Evolutionary conservation across 2,329 filamentous ascomycete species (phyloP), one percentile per base, ranked within the genome.

Genomic region (Seiridium unicorne): DNA sequence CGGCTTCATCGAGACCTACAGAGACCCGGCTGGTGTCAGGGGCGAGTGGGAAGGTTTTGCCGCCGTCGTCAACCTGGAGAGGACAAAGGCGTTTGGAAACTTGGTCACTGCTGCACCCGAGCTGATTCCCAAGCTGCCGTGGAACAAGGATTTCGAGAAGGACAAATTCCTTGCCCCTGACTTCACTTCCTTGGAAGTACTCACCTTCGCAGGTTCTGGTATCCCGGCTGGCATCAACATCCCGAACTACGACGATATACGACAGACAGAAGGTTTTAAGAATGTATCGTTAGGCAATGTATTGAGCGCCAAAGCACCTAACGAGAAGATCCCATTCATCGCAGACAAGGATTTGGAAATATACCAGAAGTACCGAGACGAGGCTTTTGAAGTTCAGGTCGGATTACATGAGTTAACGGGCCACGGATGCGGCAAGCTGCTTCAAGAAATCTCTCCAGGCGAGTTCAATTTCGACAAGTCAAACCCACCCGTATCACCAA

Each of bases 261-360:
- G 92, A 63, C 91, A 96, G 71, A 89, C 85, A 4, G 87, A 92
- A 62, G 92, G 92, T 3, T 96, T 96, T 85, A 96, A 96, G 79
- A 96, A 96, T 67, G 92, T 96, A 10, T 96, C 92, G 9, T 84
- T 99, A 2, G 95, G 94, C 57, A 99, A 99, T 67, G 92, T 98
- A 2, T 80, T 98, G 40, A 91, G 88, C 64, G 95, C 95, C 11
- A 96, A 96, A 78, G 90, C 93, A 0, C 92, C 93, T 0, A 90
- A 97, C 69, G 94, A 98, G 79, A 90, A 91, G 66, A 90, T 97
- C 35, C 94, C 94, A 0, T 97, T 98, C 77, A 93, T 99, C 69
- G 83, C 87, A 11, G 86, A 91, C 2, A 82, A 85, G 49, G 94
- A 98, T 69, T 81, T 95, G 31, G 85, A 86, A 2, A 73, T 96